phyloP scores from a whole-genome alignment of 169 alveolate species.

The Pseudocohnilembus persalinus region DNA sequence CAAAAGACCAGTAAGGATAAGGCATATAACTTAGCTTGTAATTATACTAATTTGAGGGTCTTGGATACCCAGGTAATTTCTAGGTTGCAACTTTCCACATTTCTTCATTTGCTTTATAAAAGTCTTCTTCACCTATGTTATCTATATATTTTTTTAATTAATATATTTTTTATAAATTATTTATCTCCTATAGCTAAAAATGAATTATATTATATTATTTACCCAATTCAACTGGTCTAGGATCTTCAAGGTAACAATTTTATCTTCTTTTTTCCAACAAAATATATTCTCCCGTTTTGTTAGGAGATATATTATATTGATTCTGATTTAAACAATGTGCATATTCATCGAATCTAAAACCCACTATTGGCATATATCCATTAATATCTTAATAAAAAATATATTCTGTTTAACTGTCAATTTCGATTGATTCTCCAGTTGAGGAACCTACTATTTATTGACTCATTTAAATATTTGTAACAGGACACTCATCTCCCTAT shows the following conservation, averaged over 20 bases:
- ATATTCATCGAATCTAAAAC: not conserved
- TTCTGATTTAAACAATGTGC: not conserved
- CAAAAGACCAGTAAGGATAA: not conserved
- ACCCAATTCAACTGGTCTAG: not conserved
- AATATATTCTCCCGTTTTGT: not conserved
- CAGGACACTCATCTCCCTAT: not conserved
- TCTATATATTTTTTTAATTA: not conserved
- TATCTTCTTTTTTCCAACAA: not conserved
- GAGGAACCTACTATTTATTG: not conserved
- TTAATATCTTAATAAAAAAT: too few species aligned
- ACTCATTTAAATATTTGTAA: too few species aligned
- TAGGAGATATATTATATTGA: not conserved
- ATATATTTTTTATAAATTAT: too few species aligned
- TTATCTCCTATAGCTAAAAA: too few species aligned
- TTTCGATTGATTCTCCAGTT: not conserved
- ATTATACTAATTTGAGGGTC: not conserved
- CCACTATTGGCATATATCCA: not conserved
- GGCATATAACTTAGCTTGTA: not conserved
- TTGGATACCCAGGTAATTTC: not conserved
- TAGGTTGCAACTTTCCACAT: not conserved
- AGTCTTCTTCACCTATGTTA: not conserved
- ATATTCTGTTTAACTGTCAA: too few species aligned
- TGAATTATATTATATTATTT: too few species aligned
- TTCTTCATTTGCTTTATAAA: not conserved
- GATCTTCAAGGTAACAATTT: not conserved